Percentiles rank a stretch among this genome's conserved stretches.
Conservation (phyloP, 2,329 filamentous ascomycete genomes). For the Ascochyta koolunga region DNA sequence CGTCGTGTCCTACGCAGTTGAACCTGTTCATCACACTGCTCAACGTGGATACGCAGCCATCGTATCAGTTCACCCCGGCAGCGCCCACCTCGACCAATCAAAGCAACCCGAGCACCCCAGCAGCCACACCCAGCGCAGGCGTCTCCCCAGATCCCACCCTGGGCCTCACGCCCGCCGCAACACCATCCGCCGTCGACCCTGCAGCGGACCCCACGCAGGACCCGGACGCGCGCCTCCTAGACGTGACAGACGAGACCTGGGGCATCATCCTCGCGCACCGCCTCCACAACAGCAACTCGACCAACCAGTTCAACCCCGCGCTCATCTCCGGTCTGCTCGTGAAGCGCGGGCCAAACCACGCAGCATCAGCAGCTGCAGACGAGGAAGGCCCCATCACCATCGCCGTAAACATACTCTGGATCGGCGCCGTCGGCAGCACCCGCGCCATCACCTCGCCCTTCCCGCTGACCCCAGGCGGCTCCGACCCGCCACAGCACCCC, state of each 20-base stretch:
- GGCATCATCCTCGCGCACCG: constrained; percentile 72
- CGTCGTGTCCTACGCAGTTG: constrained; percentile 44
- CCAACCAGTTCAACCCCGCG: constrained; percentile 43
- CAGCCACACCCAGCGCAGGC: constrained; percentile 34
- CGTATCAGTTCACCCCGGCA: constrained; percentile 65
- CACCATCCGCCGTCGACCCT: constrained; percentile 59
- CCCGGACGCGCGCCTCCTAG: constrained; percentile 71
- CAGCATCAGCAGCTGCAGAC: neutral
- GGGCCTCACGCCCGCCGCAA: constrained; percentile 69
- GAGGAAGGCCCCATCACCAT: constrained; percentile 40
- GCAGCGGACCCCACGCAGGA: constrained; percentile 55
- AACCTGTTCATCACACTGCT: constrained; percentile 59
- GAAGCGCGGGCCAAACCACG: constrained; percentile 45
- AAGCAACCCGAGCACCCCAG: constrained; percentile 23
- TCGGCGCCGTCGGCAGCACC: constrained; percentile 49
- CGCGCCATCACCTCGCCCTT: constrained; percentile 40
- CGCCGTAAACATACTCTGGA: constrained; percentile 55
- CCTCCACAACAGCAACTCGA: constrained; percentile 46
- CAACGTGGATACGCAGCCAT: constrained; percentile 69
- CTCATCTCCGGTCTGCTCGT: constrained; percentile 53
- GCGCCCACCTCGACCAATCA: constrained; percentile 26
- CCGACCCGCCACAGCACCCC: constrained; percentile 18
- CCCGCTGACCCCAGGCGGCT: constrained; percentile 36
- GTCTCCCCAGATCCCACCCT: constrained; percentile 43
- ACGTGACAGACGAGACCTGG: constrained; percentile 77